Evolutionary conservation across 2,329 filamentous ascomycete genomes (phyloP).

Genomic region (Penicillium decumbens): DNA sequence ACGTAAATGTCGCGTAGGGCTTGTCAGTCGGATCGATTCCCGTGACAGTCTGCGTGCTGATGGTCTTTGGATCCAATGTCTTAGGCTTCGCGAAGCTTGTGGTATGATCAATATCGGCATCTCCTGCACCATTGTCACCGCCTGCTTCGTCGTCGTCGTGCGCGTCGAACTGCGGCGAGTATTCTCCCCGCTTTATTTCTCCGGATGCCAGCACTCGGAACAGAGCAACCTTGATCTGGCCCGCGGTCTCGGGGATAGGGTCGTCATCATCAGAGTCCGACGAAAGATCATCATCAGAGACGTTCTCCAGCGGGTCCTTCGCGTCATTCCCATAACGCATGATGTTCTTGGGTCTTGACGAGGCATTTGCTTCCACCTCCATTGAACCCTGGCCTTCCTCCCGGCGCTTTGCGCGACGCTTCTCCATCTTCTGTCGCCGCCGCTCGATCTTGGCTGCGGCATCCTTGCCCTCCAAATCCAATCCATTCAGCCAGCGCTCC

Average conservation of each 20-base stretch:
- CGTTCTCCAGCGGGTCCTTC: slow-evolving; percentile 66
- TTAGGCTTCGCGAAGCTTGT: slow-evolving; percentile 98
- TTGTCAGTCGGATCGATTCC: slow-evolving; percentile 94
- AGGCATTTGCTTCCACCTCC: slow-evolving; percentile 34
- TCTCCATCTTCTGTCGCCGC: slow-evolving; percentile 67
- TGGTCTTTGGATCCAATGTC: slow-evolving; percentile 90
- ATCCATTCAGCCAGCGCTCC: slow-evolving; percentile 91
- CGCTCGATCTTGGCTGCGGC: slow-evolving; percentile 72
- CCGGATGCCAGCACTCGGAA: slow-evolving; percentile 93
- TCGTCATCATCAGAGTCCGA: slow-evolving; percentile 74
- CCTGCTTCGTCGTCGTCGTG: slow-evolving; percentile 86
- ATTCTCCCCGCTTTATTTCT: slow-evolving; percentile 96
- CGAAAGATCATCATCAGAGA: slow-evolving; percentile 65
- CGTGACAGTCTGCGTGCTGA: slow-evolving; percentile 98
- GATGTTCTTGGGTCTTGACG: slow-evolving; percentile 50
- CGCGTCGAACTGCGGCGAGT: slow-evolving; percentile 94
- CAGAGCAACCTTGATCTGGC: slow-evolving; percentile 96
- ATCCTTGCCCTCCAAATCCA: slow-evolving; percentile 91
- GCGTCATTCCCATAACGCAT: slow-evolving; percentile 77
- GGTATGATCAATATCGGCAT: slow-evolving; percentile 88
- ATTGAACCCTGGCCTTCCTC: slow-evolving; percentile 53
- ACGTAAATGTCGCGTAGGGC: slow-evolving; percentile 94
- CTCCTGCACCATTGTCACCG: slow-evolving; percentile 56
- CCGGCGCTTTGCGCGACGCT: slow-evolving; percentile 72
- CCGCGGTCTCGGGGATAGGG: slow-evolving; percentile 81